Conservation (phyloP, 2,329 filamentous ascomycete genomes). For the Colletotrichum shisoi region DNA sequence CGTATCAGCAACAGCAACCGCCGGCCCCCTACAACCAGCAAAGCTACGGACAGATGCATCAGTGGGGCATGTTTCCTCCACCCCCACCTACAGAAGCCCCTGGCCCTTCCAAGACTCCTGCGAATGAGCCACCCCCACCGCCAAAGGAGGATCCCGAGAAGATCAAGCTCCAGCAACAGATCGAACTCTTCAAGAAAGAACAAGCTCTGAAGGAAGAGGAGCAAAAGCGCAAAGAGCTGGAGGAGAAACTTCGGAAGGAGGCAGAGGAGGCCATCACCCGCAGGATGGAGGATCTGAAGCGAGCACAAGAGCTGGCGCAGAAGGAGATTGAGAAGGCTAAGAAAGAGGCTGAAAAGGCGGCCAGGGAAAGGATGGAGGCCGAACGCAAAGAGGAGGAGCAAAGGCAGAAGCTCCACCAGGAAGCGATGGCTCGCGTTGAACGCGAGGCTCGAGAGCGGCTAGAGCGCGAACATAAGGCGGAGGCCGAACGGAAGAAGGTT, state of each 20-base stretch:
- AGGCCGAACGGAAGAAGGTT: constrained; percentile 52
- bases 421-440: constrained; percentile 47
- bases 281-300: constrained; percentile 53
- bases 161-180: constrained; percentile 67
- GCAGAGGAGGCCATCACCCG: constrained; percentile 55
- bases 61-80: constrained; percentile 52
- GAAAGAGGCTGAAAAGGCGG: constrained; percentile 56
- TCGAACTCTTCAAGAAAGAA: constrained; percentile 60
- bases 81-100: constrained; percentile 55
- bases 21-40: constrained; percentile 47
- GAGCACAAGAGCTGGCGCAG: constrained; percentile 56
- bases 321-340: constrained; percentile 59
- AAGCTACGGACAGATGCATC: constrained; percentile 46
- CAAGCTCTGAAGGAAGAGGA: constrained; percentile 57
- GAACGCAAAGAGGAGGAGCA: constrained; percentile 58
- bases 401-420: constrained; percentile 49
- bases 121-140: constrained; percentile 52
- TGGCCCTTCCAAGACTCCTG: constrained; percentile 50
- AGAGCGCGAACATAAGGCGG: constrained; percentile 54
- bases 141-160: constrained; percentile 64
- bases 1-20: constrained; percentile 52
- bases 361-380: constrained; percentile 56
- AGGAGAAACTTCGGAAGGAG: constrained; percentile 56
- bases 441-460: constrained; percentile 49
- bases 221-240: constrained; percentile 55